Base-by-base conservation (phyloP, 257 asterid species). In the Euphrasia confusa region DNA sequence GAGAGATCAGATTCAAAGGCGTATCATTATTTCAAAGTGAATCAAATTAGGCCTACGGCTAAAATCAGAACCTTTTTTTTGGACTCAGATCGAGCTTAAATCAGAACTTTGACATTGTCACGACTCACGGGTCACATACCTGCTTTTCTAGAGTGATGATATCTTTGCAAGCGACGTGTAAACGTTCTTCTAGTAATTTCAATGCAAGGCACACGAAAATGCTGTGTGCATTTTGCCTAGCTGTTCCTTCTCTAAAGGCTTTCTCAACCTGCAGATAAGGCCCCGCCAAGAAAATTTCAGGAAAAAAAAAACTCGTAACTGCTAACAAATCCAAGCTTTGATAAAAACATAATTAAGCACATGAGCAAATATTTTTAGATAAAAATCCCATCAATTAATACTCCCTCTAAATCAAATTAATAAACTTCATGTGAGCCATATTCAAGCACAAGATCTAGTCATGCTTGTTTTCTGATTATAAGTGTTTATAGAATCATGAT, bases 171-270 rank as follows among this genome's bases (percentile, higher is more conserved):
- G 99, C 97, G 40, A 89, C 94, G 35, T 82, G 95, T 7, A 89
- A 79, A 32, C 96, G 94, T 61, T 93, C 94, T 77, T 93, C 97
- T 59, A 93, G 86, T 63, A 93, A 78, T 77, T 87, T 87, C 63
- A 89, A 63, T 70, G 94, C 95, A 70, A 93, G 95, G 69, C 96
- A 89, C 60, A 93, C 97, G 71, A 93, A 89, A 68, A 87, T 87
- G 84, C 94, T 87, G 73, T 89, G 99, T 60, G 99, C 97, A 79
- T 93, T 93, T 78, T 93, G 97, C 44, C 99, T 89, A 2, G 97
- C 97, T 14, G 99, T 93, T 82, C 97, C 99, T 82, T 93, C 99
- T 77, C 99, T 89, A 61, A 87, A 93, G 58, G 99, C 99, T 72
- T 93, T 93, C 75, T 89, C 97, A 69, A 93, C 95, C 99, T 93